phyloP scores from a whole-genome alignment of 257 asterid species.

The Anisodus tanguticus region DNA sequence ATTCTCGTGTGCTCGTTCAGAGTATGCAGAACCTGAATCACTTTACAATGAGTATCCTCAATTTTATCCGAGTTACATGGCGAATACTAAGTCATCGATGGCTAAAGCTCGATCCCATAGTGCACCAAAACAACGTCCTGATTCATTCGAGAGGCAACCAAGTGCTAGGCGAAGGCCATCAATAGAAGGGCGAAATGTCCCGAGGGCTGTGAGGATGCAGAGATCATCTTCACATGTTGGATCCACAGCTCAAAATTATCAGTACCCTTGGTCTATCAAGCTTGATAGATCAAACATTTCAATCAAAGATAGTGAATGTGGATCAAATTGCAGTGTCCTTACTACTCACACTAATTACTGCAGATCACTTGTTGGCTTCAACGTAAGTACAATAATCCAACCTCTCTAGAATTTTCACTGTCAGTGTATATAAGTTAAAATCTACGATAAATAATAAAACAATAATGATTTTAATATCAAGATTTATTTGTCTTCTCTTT shows the following conservation, averaged over 20 bases:
- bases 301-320: slow-evolving; percentile 85
- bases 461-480: neutral
- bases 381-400: slow-evolving; percentile 45
- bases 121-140: slow-evolving; percentile 97
- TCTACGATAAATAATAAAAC: neutral
- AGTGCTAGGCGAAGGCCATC: slow-evolving; percentile 71
- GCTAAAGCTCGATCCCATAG: slow-evolving; percentile 94
- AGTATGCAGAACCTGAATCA: slow-evolving; percentile 59
- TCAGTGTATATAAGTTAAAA: neutral
- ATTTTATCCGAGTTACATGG: slow-evolving; percentile 87
- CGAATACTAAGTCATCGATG: slow-evolving; percentile 85
- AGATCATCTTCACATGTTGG: slow-evolving; percentile 89
- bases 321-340: slow-evolving; percentile 73
- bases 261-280: slow-evolving; percentile 88
- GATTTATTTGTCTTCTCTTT: neutral
- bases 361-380: slow-evolving; percentile 83
- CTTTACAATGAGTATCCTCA: slow-evolving; percentile 55
- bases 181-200: slow-evolving; percentile 84
- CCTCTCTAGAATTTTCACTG: neutral
- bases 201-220: slow-evolving; percentile 88
- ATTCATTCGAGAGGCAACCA: slow-evolving; percentile 68
- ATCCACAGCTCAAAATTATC: slow-evolving; percentile 62
- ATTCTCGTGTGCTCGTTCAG: slow-evolving; percentile 58
- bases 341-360: slow-evolving; percentile 68
- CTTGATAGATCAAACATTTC: slow-evolving; percentile 78